These are phyloP conservation scores for Eucalyptus coolabah DNA, from an alignment of 345 rosid species.

Conservation along the genomic window DNA sequence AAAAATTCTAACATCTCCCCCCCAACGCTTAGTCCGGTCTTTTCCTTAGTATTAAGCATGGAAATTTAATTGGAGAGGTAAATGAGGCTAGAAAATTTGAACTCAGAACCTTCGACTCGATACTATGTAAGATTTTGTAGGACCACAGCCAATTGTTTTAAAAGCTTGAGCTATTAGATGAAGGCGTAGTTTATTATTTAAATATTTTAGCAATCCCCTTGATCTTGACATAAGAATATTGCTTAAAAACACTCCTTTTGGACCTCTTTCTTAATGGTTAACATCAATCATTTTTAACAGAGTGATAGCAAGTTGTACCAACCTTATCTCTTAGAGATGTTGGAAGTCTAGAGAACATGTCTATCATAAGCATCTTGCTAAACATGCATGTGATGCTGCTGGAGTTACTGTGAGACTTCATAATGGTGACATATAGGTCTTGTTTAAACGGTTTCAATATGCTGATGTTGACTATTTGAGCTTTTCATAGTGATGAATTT, in stretches of 20 bases:
- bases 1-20: no score
- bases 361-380: not conserved
- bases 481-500: not conserved
- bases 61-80: no score
- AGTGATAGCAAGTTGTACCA: not conserved
- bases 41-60: no score
- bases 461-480: not conserved
- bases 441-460: not conserved
- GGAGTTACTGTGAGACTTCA: not conserved
- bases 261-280: not conserved
- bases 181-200: no score
- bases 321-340: not conserved
- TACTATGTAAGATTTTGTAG: no score
- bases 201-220: not conserved
- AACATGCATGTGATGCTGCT: not conserved
- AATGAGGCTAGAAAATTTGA: no score
- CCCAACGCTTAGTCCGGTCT: no score
- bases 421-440: not conserved
- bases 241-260: not conserved
- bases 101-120: fast-evolving
- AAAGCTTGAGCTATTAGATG: no score
- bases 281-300: not conserved
- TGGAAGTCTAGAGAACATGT: not conserved
- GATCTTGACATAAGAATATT: not conserved
- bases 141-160: no score